These are phyloP conservation scores for Yueomyces sp. DNA, from an alignment of 1,139 yeast genomes.

Conservation along the genomic window DNA sequence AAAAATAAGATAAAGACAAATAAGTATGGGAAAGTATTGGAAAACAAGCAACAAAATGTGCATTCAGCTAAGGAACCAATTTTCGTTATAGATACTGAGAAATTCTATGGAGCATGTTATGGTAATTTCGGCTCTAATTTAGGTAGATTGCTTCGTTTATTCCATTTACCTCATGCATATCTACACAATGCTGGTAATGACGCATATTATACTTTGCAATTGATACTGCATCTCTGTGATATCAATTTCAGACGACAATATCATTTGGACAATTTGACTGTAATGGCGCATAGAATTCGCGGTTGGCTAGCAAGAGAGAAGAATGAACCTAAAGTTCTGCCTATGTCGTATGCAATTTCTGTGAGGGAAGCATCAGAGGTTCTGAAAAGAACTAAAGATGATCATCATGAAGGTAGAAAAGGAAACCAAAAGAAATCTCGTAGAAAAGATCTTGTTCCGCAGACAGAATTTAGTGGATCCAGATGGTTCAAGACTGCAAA, in stretches of 20 bases:
- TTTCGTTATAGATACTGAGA: conserved; percentile 39
- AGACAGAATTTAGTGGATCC: conserved; percentile 23
- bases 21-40: background rate
- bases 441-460: conserved; percentile 14
- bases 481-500: conserved; percentile 14
- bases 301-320: conserved; percentile 15
- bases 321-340: conserved; percentile 17
- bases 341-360: conserved; percentile 19
- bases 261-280: conserved; percentile 22
- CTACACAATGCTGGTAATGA: conserved; percentile 82
- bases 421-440: conserved; percentile 1
- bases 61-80: background rate
- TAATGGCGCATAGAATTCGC: conserved; percentile 10
- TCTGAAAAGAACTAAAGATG: conserved; percentile 1
- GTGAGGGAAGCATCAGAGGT: conserved; percentile 7
- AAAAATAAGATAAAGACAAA: background rate
- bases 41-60: background rate
- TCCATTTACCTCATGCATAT: conserved; percentile 48
- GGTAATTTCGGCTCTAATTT: conserved; percentile 36
- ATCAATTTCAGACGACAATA: conserved; percentile 32
- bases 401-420: background rate
- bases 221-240: conserved; percentile 42
- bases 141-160: conserved; percentile 36
- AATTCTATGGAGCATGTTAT: conserved; percentile 33
- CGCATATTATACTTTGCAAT: conserved; percentile 51